A percentile compares a stretch with the other conserved stretches of the same genome.
These are phyloP conservation scores for Aphanomyces cochlioides DNA, from an alignment of 352 stramenopile species.

Conservation along the genomic window DNA sequence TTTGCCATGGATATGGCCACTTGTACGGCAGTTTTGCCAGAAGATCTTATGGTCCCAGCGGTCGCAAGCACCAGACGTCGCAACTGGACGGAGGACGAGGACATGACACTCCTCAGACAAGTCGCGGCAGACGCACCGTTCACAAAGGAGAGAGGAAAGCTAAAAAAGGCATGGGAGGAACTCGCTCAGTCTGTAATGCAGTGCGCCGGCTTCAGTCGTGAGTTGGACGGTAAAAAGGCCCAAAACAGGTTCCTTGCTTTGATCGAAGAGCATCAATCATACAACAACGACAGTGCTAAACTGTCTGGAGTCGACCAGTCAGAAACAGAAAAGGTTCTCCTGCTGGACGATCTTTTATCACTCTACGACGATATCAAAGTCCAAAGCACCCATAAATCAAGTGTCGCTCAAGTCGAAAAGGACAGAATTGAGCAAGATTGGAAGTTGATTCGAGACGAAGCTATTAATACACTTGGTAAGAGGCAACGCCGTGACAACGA, in stretches of 20 bases:
- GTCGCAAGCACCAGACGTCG: too few species aligned
- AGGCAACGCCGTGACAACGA: too few species aligned
- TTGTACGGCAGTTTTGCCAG: too few species aligned
- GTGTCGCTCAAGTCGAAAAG: background rate
- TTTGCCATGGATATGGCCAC: too few species aligned
- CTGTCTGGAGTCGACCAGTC: background rate
- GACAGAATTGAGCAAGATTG: constrained; percentile 11
- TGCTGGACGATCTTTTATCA: background rate
- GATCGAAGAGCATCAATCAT: background rate
- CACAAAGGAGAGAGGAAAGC: background rate
- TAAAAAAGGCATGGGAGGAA: background rate
- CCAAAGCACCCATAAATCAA: background rate
- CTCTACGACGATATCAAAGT: background rate
- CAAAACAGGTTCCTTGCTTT: background rate
- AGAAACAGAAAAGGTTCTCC: background rate
- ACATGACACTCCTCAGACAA: background rate
- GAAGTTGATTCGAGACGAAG: background rate
- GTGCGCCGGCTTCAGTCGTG: background rate
- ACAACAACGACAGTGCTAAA: background rate
- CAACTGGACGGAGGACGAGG: background rate
- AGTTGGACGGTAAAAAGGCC: background rate
- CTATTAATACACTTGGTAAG: too few species aligned
- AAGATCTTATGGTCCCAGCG: too few species aligned
- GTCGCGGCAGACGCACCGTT: background rate
- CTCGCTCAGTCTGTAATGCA: background rate